Percentiles rank a stretch among this genome's conserved stretches.
Conservation (phyloP, 2,329 filamentous ascomycete genomes). For the Monilinia fructicola region DNA sequence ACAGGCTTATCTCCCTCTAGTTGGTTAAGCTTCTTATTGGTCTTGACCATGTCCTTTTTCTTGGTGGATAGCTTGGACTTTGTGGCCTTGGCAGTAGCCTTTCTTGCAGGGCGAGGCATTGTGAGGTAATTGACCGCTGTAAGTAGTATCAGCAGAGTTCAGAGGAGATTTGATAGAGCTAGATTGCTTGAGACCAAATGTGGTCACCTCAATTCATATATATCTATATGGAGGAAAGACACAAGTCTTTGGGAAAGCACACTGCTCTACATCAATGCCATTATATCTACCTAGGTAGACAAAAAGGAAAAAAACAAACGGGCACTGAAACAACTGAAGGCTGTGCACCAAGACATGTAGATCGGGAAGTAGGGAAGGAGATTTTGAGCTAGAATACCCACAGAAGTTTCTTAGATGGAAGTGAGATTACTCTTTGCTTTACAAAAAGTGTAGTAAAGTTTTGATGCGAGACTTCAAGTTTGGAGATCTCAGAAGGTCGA, state of each 20-base stretch:
- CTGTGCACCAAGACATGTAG: background rate
- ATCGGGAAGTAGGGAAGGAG: background rate
- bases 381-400: background rate
- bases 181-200: background rate
- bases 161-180: background rate
- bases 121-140: background rate
- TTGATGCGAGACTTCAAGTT: too few species aligned
- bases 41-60: constrained; percentile 1
- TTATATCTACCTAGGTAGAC: too few species aligned
- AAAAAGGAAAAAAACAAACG: background rate
- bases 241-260: background rate
- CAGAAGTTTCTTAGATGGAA: background rate
- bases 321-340: background rate
- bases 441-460: background rate
- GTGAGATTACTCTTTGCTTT: background rate
- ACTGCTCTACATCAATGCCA: background rate
- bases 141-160: constrained; percentile 1
- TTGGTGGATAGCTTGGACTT: background rate
- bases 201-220: background rate
- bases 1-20: background rate
- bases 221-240: background rate
- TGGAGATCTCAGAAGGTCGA: background rate
- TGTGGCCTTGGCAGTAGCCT: background rate
- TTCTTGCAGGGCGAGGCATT: background rate
- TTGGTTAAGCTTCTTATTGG: background rate